Base-by-base conservation (phyloP, 257 asterid genomes). In the Jacaranda mimosifolia region DNA sequence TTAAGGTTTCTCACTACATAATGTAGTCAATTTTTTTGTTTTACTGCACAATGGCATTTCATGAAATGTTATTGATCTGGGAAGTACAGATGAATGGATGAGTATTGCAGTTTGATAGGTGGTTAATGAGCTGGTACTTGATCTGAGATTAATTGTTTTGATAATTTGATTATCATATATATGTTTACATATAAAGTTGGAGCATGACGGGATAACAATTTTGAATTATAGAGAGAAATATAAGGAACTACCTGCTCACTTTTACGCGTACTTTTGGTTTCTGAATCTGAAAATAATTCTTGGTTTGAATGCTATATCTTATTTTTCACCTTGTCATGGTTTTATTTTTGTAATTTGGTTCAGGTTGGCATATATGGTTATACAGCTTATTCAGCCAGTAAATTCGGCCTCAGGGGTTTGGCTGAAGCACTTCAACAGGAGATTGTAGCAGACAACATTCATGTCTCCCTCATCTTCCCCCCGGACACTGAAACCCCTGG, bases 401-500 rank as follows among this genome's bases (percentile, higher is more conserved):
- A 96, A 81, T 96, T 93, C 62, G 99, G 94, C 67, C 97, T 96
- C 73, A 89, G 85, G 84, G 98, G 99, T 40, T 82, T 96, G 95
- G 99, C 98, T 48, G 99, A 96, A 86, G 90, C 99, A 32, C 77
- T 96, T 81, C 99, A 90, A 76, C 99, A 96, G 21, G 99, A 96
- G 87, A 82, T 88, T 42, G 86, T 96, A 82, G 82, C 90, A 15
- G 90, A 93, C 64, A 82, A 96, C 86, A 93, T 96, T 82, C 99
- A 93, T 63, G 86, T 96, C 72, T 91, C 98, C 43, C 91, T 96
- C 65, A 87, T 96, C 77, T 96, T 91, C 77, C 98, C 99, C 45
- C 98, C 99, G 0, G 98, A 93, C 83, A 96, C 98, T 5, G 98
- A 96, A 68, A 96, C 99, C 58, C 99, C 98, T 62, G 99, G 98